Conservation (phyloP, 371 early-diverging fungal genomes). For the Lichtheimia ornata region DNA sequence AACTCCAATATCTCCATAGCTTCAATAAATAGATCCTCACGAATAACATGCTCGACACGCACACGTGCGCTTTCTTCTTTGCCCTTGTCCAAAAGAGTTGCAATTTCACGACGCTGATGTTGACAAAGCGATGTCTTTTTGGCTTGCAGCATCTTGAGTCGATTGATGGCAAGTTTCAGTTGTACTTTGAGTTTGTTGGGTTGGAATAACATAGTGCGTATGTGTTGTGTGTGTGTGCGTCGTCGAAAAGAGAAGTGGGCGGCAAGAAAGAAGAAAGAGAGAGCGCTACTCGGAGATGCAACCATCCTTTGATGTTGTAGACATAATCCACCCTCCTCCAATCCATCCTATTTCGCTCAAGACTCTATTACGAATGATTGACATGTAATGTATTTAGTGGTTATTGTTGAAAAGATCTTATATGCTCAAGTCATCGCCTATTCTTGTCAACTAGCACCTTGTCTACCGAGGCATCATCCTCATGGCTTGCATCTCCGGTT, state of each 20-base stretch:
- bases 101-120: constrained; percentile 82
- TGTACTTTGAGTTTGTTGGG: constrained; percentile 80
- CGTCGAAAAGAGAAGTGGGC: not conserved
- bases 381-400: too few relatives aligned
- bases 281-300: not conserved
- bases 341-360: too few relatives aligned
- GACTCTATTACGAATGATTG: too few relatives aligned
- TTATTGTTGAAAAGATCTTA: too few relatives aligned
- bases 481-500: too few relatives aligned
- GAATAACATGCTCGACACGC: constrained; percentile 89
- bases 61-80: constrained; percentile 89
- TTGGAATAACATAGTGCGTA: constrained; percentile 43
- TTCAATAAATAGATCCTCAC: constrained; percentile 89
- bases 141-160: constrained; percentile 85
- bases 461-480: too few relatives aligned
- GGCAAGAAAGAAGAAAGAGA: not conserved
- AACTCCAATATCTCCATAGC: constrained; percentile 91
- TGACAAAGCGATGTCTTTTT: constrained; percentile 81
- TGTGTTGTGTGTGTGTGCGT: not conserved
- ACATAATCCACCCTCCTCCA: too few relatives aligned
- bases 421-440: too few relatives aligned
- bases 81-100: constrained; percentile 73
- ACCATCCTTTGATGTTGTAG: too few relatives aligned
- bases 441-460: too few relatives aligned
- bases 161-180: constrained; percentile 81